Evolutionary conservation across 2,329 filamentous ascomycete genomes (phyloP).

Genomic region (Boeremia lycopersici): DNA sequence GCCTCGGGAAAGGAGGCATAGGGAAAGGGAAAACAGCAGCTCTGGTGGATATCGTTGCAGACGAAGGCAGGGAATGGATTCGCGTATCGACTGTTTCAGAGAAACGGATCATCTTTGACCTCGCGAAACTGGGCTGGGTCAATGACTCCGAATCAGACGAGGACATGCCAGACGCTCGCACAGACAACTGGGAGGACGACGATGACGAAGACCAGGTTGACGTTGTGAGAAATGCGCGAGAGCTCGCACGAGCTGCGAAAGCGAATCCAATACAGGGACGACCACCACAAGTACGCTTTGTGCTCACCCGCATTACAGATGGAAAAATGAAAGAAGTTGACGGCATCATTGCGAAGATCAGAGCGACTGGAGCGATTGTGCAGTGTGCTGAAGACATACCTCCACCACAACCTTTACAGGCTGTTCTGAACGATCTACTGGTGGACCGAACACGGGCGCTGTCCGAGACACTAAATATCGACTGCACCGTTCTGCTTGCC

Average conservation of each 20-base stretch:
- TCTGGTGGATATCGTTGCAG: constrained; percentile 68
- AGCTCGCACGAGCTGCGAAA: constrained; percentile 63
- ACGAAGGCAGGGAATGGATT: constrained; percentile 69
- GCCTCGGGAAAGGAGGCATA: constrained; percentile 39
- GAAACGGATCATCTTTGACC: constrained; percentile 67
- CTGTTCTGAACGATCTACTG: constrained; percentile 42
- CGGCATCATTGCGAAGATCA: constrained; percentile 61
- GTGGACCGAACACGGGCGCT: constrained; percentile 48
- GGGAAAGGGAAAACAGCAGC: constrained; percentile 57
- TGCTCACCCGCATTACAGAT: constrained; percentile 64
- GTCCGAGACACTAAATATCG: constrained; percentile 61
- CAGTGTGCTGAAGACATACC: constrained; percentile 38
- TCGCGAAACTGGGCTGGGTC: constrained; percentile 69
- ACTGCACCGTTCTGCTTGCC: constrained; percentile 74
- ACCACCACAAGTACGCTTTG: constrained; percentile 64
- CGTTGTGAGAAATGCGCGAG: constrained; percentile 64
- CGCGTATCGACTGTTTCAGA: constrained; percentile 71
- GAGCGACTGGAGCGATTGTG: constrained; percentile 54
- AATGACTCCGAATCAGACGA: constrained; percentile 56
- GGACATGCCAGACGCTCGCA: constrained; percentile 36
- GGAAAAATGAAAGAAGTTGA: constrained; percentile 61
- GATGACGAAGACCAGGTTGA: constrained; percentile 61
- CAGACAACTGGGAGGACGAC: constrained; percentile 49
- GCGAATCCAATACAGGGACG: constrained; percentile 64
- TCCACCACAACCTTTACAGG: constrained; percentile 28